Percentiles rank a stretch among this genome's conserved stretches.
Evolutionary conservation across 2,329 filamentous ascomycete genomes (phyloP).

Genomic region (Stenocarpella maydis): DNA sequence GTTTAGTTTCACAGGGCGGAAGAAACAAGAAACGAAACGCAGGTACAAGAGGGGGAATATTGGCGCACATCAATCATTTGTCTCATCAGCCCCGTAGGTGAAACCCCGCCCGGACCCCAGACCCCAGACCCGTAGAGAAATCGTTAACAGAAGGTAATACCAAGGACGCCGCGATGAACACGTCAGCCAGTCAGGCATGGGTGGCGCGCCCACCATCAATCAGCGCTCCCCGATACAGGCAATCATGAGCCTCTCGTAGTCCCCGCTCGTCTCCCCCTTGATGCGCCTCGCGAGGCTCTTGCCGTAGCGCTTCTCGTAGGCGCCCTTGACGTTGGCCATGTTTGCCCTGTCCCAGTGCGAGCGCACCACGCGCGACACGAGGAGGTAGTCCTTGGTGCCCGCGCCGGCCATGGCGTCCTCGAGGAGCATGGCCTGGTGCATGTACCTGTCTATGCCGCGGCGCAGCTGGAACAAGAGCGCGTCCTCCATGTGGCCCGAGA

Average conservation of each 20-base stretch:
- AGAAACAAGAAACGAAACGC: not conserved
- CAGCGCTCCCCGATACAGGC: constrained; percentile 64
- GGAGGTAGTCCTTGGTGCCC: constrained; percentile 84
- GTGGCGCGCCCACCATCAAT: not conserved
- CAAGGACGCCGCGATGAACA: no score
- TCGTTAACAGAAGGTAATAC: no score
- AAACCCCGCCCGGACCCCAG: not conserved
- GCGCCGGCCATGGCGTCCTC: constrained; percentile 87
- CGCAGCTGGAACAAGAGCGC: constrained; percentile 83
- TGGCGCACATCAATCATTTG: constrained; percentile 13
- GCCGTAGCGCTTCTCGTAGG: constrained; percentile 76
- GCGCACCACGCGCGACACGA: constrained; percentile 80
- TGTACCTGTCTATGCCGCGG: constrained; percentile 79
- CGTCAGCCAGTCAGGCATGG: no score
- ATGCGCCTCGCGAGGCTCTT: constrained; percentile 75
- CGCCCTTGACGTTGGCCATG: constrained; percentile 79
- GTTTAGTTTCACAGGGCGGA: not conserved
- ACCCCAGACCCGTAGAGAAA: not conserved
- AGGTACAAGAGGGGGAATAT: constrained; percentile 2
- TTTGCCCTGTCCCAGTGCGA: constrained; percentile 83
- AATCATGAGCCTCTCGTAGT: constrained; percentile 81
- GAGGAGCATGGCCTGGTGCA: constrained; percentile 83
- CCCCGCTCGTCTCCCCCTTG: constrained; percentile 82
- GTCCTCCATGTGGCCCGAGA: constrained; percentile 91
- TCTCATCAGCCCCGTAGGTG: constrained; percentile 2